These are phyloP conservation scores for Suillus spraguei DNA, from an alignment of 768 basidiomycete genomes.

Conservation along the genomic window DNA sequence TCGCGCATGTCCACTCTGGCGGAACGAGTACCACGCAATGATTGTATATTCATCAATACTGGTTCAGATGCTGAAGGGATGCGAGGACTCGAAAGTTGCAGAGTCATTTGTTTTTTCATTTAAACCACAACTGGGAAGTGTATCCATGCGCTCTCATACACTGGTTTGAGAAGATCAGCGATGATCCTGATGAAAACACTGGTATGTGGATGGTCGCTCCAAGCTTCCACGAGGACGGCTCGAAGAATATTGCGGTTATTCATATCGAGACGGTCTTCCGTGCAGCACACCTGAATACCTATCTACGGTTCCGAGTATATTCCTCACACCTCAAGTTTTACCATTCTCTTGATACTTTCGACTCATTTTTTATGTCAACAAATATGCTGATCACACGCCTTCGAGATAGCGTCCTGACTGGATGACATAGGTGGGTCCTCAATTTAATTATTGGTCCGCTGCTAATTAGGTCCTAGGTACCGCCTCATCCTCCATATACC, in stretches of 20 bases:
- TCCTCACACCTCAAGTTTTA: not conserved
- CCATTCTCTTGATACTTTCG: not conserved
- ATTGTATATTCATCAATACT: conserved; percentile 14
- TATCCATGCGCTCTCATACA: too few species aligned
- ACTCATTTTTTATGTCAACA: not conserved
- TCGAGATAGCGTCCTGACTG: not conserved
- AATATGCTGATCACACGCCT: not conserved
- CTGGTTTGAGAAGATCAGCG: conserved; percentile 20
- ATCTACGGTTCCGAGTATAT: conserved; percentile 1
- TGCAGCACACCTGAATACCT: conserved; percentile 12
- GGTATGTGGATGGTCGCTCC: conserved; percentile 15
- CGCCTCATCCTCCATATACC: too few species aligned
- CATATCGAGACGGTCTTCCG: conserved; percentile 10
- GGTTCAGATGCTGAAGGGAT: conserved; percentile 14
- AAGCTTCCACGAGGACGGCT: not conserved
- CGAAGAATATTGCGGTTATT: not conserved
- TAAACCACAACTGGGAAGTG: too few species aligned
- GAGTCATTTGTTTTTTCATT: conserved; percentile 17
- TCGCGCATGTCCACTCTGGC: too few species aligned
- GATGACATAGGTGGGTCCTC: not conserved
- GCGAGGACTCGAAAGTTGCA: conserved; percentile 18
- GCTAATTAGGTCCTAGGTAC: too few species aligned
- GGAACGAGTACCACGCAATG: not conserved
- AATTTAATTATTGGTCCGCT: not conserved
- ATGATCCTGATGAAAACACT: conserved; percentile 21